A percentile compares a stretch with the other conserved stretches of the same genome.
phyloP scores from a whole-genome alignment of 2,329 filamentous ascomycete genomes.

The Alternaria sp. region DNA sequence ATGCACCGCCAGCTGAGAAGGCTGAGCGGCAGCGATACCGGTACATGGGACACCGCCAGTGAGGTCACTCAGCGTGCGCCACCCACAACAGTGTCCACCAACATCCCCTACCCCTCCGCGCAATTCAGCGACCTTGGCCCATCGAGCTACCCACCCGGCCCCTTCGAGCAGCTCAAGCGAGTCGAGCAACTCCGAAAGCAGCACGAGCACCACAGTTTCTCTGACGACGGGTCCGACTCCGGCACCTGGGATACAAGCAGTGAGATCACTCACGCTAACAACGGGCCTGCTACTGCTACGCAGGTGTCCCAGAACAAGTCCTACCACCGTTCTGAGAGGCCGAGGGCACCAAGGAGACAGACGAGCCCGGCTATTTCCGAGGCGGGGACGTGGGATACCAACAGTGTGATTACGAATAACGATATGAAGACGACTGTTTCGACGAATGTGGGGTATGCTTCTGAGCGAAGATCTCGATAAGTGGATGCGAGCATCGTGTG shows the following conservation, averaged over 20 bases:
- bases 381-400: conserved; percentile 13
- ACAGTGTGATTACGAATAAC: conserved; percentile 13
- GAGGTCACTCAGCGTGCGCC: conserved; percentile 7
- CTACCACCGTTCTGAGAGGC: conserved; percentile 3
- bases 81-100: conserved; percentile 12
- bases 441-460: conserved; percentile 7
- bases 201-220: conserved; percentile 7
- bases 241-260: conserved; percentile 16
- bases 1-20: conserved; percentile 5
- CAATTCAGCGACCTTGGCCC: conserved; percentile 1
- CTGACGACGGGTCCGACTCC: conserved; percentile 11
- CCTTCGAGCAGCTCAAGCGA: conserved; percentile 9
- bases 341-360: conserved; percentile 5
- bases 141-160: conserved; percentile 5
- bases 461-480: conserved; percentile 4
- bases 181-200: conserved; percentile 7
- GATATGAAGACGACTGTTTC: conserved; percentile 14
- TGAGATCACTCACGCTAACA: conserved; percentile 13
- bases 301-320: conserved; percentile 5
- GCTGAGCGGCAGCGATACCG: conserved; percentile 9
- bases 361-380: conserved; percentile 7
- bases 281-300: conserved; percentile 10
- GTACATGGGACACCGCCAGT: conserved; percentile 13
- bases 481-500: not conserved
- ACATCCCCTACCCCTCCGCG: conserved; percentile 8